Evolutionary conservation across 108 stramenopile species (phyloP).

Genomic region (Fragilaria crotonensis): DNA sequence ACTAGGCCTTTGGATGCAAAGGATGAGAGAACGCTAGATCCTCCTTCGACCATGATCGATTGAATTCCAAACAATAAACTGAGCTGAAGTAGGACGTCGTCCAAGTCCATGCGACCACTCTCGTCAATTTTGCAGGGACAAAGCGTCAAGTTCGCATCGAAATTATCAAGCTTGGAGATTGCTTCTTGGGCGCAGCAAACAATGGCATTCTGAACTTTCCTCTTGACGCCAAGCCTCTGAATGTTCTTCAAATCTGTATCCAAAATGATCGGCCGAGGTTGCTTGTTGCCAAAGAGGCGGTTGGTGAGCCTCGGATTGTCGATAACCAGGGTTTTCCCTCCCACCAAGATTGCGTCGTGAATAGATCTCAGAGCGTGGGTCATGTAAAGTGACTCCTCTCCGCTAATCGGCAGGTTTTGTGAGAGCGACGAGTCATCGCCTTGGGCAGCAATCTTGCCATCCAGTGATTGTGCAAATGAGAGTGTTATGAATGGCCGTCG

Average conservation of each 20-base stretch:
- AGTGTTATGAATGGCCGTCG: conserved; percentile 58
- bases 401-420: conserved; percentile 51
- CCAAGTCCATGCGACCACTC: conserved; percentile 33
- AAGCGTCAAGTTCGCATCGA: conserved; percentile 28
- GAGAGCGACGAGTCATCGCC: conserved; percentile 12
- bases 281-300: conserved; percentile 45
- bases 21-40: conserved; percentile 39
- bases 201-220: conserved; percentile 20
- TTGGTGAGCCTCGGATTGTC: conserved; percentile 71
- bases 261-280: conserved; percentile 64
- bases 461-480: conserved; percentile 69
- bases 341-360: conserved; percentile 74
- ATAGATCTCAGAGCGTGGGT: conserved; percentile 70
- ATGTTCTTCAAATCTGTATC: conserved; percentile 55
- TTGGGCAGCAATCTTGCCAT: conserved; percentile 60
- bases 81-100: conserved; percentile 34
- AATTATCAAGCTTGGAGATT: conserved; percentile 5
- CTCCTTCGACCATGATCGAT: conserved; percentile 80
- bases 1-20: conserved; percentile 29
- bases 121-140: conserved; percentile 36
- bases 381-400: conserved; percentile 42
- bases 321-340: conserved; percentile 52
- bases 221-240: neutral
- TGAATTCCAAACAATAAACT: conserved; percentile 36
- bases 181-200: conserved; percentile 32